phyloP scores from a whole-genome alignment of 140 eudicot genomes.

The Flaveria floridana region DNA sequence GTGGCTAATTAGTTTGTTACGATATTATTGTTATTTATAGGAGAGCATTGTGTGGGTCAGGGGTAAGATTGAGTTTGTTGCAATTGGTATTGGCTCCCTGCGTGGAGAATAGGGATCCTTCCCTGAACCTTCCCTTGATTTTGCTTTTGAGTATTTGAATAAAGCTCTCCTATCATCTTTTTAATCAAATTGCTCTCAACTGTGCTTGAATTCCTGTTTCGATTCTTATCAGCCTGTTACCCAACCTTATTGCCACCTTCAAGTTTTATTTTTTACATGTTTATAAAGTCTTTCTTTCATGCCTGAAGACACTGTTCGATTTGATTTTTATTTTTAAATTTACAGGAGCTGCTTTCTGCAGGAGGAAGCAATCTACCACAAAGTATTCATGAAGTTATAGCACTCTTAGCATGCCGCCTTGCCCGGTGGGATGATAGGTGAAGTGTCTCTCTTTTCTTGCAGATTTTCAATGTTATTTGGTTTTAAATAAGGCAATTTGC shows the following conservation, averaged over 20 bases:
- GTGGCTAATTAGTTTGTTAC: no score
- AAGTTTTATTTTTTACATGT: neutral
- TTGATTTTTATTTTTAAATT: neutral
- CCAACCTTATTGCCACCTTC: conserved; percentile 1
- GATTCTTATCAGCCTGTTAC: no score
- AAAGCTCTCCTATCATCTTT: no score
- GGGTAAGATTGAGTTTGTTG: no score
- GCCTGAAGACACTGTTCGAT: neutral
- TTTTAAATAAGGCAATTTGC: neutral
- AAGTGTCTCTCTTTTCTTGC: conserved; percentile 9
- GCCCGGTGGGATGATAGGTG: conserved; percentile 97
- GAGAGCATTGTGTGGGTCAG: no score
- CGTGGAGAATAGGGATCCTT: no score
- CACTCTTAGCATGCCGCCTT: conserved; percentile 80
- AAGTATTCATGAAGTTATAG: conserved; percentile 72
- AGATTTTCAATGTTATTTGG: conserved; percentile 3
- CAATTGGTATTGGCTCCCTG: no score
- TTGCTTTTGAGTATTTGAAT: no score
- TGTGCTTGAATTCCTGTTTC: no score
- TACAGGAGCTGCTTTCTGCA: conserved; percentile 72
- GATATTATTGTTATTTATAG: no score
- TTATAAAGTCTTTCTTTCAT: neutral
- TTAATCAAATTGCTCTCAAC: no score
- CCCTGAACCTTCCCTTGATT: no score
- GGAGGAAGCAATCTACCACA: conserved; percentile 68